Evolutionary conservation across 257 asterid genomes (phyloP), one percentile per base, ranked within the genome.

Genomic region (Catharanthus roseus): DNA sequence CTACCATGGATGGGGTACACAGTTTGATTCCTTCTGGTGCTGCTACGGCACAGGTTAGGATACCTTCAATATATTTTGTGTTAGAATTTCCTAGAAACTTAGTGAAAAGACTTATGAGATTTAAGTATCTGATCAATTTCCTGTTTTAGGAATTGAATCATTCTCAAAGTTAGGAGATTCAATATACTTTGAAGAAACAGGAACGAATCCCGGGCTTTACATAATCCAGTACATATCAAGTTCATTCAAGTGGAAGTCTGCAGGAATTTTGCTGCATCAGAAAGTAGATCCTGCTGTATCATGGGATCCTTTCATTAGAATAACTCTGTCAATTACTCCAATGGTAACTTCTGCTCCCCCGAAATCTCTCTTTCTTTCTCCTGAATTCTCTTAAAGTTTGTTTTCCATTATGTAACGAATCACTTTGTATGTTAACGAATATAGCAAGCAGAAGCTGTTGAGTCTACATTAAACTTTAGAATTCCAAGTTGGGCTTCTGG

Each of bases 161-260:
- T 93, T 93, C 77, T 84, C 99, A 23, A 93, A 93, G 83, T 68
- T 93, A 79, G 99, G 99, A 76, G 97, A 93, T 77, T 85, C 99
- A 0, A 89, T 91, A 69, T 93, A 91, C 87, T 93, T 93, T 49
- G 97, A 91, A 74, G 95, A 93, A 68, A 84, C 44, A 31, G 71
- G 60, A 28, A 28, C 64, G 0, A 36, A 50, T 72, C 91, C 96
- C 1, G 24, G 83, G 49, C 89, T 93, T 21, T 89, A 93, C 79
- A 76, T 93, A 39, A 83, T 87, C 51, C 99, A 93, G 77, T 93
- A 86, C 83, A 83, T 93, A 71, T 75, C 96, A 54, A 93, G 93
- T 86, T 74, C 91, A 1, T 76, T 91, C 41, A 78, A 77, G 28
- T 93, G 99, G 97, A 81, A 77, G 75, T 65, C 83, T 1, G 89